These are phyloP conservation scores for Talaromyces amestolkiae DNA, from an alignment of 2,329 filamentous ascomycete species.

Conservation along the genomic window DNA sequence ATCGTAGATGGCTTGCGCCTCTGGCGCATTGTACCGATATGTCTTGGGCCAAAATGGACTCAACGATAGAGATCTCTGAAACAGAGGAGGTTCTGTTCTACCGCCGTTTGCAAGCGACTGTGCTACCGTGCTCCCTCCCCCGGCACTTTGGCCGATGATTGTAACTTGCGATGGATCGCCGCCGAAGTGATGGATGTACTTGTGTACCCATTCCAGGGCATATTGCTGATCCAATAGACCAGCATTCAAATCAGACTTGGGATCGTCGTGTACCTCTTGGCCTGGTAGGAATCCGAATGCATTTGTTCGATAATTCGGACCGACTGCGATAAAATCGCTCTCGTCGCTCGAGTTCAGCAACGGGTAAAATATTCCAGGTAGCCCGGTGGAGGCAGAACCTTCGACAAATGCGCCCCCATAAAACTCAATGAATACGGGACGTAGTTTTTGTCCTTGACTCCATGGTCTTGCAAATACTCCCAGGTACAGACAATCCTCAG, in stretches of 20 bases:
- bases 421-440: background rate
- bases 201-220: constrained; percentile 26
- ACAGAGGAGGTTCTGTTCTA: background rate
- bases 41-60: background rate
- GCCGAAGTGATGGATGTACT: constrained; percentile 31
- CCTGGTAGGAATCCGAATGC: background rate
- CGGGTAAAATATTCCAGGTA: background rate
- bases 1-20: background rate
- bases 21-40: background rate
- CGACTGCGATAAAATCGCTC: background rate
- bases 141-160: constrained; percentile 30
- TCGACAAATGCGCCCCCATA: background rate
- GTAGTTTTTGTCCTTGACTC: background rate
- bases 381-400: background rate
- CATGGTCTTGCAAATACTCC: background rate
- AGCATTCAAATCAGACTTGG: background rate
- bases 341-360: background rate
- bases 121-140: constrained; percentile 16
- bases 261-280: background rate
- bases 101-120: background rate
- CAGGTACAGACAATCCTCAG: background rate
- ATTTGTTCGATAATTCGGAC: background rate
- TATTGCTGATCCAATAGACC: constrained; percentile 22
- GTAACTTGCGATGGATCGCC: constrained; percentile 29
- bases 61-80: background rate